Base-by-base conservation (phyloP, 2,329 filamentous ascomycete genomes). In the Clarireedia sp. region DNA sequence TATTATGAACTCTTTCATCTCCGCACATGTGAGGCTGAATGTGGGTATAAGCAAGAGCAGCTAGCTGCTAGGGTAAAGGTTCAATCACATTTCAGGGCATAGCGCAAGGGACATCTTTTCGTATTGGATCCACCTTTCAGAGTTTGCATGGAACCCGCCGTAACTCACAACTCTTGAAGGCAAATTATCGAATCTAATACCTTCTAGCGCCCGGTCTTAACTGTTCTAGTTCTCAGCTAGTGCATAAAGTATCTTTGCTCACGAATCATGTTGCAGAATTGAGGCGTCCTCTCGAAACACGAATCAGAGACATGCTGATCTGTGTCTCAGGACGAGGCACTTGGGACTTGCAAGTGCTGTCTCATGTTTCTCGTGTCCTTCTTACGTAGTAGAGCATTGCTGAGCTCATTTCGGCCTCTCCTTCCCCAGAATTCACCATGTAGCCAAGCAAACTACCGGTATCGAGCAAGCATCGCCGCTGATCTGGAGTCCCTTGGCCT, bases 51-150 rank as follows among this genome's bases (percentile, higher is more conserved):
- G 14, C 9, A 14, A 21, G 17, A 19, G 14, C 21, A 8, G 19
- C 16, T 2, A 19, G 14, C 21, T 3, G 19, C 16, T 2, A 5
- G 10, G 17, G 17, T 5, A 23, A 29, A 46, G 38, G 10, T 51
- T 37, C 26, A 33, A 17, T 9, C 10, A 44, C 21, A 29, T 29
- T 21, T 49, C 40, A 21, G 23, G 24, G 24, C n/a, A 49, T 54
- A 40, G 9, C 21, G 1, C 14, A 26, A 41, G 14, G 23, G 1
- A 26, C 45, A 26, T 43, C 7, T 49, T 49, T 26, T 41, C 17
- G 17, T 12, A 19, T 43, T 36, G 16, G 36, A 2, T 36, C 51
- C 51, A 54, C 45, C 48, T 54, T 54, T 54, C 36, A 49, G 6
- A 36, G 37, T 49, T 54, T 54, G 24, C 48, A 17, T n/a, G 40